These are phyloP conservation scores for Gossypium schwendimanii DNA, from an alignment of 441 rosid species.

Conservation along the genomic window DNA sequence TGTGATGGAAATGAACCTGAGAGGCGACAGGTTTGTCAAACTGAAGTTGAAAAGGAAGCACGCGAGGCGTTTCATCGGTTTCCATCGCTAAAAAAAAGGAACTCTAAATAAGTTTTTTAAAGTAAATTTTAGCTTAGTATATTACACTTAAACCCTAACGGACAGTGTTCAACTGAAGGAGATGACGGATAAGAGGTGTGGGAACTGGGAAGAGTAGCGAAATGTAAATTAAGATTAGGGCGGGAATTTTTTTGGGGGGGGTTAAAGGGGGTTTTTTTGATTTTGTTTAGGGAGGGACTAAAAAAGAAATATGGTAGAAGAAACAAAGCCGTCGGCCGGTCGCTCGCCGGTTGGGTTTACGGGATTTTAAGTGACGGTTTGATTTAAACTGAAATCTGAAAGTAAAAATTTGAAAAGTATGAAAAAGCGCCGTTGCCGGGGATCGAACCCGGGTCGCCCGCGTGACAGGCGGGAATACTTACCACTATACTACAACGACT, in stretches of 20 bases:
- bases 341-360: background rate
- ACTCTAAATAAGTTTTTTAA: background rate
- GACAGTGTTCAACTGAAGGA: background rate
- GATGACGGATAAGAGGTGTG: background rate
- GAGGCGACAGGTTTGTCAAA: constrained; percentile 76
- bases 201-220: background rate
- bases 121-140: background rate
- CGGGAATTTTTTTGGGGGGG: background rate
- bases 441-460: constrained; percentile 92
- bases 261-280: background rate
- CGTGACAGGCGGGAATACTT: constrained; percentile 93
- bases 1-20: constrained; percentile 35
- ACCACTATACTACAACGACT: constrained; percentile 89
- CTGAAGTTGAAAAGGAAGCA: constrained; percentile 71
- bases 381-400: background rate
- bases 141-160: no score
- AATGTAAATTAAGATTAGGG: background rate
- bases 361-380: background rate
- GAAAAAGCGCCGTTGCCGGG: constrained; percentile 68
- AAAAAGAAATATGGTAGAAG: background rate
- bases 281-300: background rate
- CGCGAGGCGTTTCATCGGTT: constrained; percentile 43
- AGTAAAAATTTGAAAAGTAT: no score
- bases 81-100: constrained; percentile 40
- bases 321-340: background rate